Percentiles rank a stretch among this genome's conserved stretches.
Conservation (phyloP, 1,139 yeast genomes). For the Nematodospora anomalae region DNA sequence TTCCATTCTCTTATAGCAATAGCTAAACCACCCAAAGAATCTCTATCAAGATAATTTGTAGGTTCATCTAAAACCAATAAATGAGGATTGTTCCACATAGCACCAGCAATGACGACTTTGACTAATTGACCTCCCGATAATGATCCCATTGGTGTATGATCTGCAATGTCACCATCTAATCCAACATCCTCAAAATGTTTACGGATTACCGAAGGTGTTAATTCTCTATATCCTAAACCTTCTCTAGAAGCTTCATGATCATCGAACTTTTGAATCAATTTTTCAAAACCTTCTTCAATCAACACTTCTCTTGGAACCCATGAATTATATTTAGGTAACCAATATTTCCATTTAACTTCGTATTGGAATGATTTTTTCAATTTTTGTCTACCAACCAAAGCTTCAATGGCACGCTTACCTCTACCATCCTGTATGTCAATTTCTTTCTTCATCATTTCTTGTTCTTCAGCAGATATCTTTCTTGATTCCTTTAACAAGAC, state of each 20-base stretch:
- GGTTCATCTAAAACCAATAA: conserved; percentile 96
- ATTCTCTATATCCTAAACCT: conserved; percentile 95
- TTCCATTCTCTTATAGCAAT: conserved; percentile 96
- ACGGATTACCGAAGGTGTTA: conserved; percentile 87
- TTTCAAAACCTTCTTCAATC: conserved; percentile 79
- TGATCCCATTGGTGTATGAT: conserved; percentile 95
- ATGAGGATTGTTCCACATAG: conserved; percentile 99
- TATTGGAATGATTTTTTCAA: conserved; percentile 95
- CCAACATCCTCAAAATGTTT: conserved; percentile 98
- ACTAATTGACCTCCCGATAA: conserved; percentile 97
- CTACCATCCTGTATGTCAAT: conserved; percentile 85
- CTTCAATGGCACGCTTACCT: conserved; percentile 87
- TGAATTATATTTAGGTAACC: conserved; percentile 91
- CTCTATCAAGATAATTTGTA: conserved; percentile 96
- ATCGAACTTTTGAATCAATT: conserved; percentile 89
- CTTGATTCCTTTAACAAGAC: conserved; percentile 91
- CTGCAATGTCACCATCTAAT: conserved; percentile 95
- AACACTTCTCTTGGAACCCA: conserved; percentile 88
- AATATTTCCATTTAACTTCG: conserved; percentile 91
- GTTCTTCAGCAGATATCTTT: conserved; percentile 81
- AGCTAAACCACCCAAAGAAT: conserved; percentile 95
- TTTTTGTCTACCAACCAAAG: conserved; percentile 95
- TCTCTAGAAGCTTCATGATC: conserved; percentile 98
- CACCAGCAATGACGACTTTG: conserved; percentile 98
- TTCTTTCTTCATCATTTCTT: conserved; percentile 72